These are phyloP conservation scores for Collariella sp. DNA, from an alignment of 495 filamentous ascomycete species.

Conservation along the genomic window DNA sequence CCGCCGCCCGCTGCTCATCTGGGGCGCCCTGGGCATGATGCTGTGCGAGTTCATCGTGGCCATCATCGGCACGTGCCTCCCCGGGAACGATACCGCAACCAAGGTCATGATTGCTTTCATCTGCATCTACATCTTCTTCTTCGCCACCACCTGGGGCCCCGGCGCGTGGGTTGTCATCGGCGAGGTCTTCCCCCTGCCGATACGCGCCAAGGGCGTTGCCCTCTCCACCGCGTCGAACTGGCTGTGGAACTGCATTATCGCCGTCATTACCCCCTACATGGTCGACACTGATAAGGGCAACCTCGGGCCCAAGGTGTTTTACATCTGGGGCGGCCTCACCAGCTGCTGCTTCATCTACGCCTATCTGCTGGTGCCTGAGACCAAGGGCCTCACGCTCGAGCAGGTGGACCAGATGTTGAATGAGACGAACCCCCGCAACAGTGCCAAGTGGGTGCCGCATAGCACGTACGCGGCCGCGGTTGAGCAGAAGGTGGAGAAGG, in stretches of 20 bases:
- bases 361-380: constrained; percentile 75
- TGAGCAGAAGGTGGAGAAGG: constrained; percentile 18
- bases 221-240: constrained; percentile 79
- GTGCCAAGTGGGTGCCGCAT: constrained; percentile 59
- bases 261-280: constrained; percentile 70
- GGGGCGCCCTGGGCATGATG: constrained; percentile 68
- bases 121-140: constrained; percentile 79
- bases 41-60: constrained; percentile 78
- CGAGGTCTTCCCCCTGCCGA: constrained; percentile 77
- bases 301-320: constrained; percentile 65
- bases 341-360: constrained; percentile 55
- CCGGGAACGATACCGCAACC: constrained; percentile 48
- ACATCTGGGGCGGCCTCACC: constrained; percentile 67
- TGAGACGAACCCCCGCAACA: constrained; percentile 61
- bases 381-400: constrained; percentile 81
- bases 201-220: constrained; percentile 69
- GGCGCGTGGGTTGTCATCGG: constrained; percentile 75
- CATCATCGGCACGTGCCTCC: constrained; percentile 53
- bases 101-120: constrained; percentile 63
- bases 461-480: constrained; percentile 53
- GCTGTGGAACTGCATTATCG: constrained; percentile 58
- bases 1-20: constrained; percentile 68
- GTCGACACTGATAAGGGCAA: constrained; percentile 62
- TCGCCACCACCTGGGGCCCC: constrained; percentile 72
- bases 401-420: constrained; percentile 85